These are phyloP conservation scores for Skeletonema potamos DNA, from an alignment of 108 stramenopile genomes.

Conservation along the genomic window DNA sequence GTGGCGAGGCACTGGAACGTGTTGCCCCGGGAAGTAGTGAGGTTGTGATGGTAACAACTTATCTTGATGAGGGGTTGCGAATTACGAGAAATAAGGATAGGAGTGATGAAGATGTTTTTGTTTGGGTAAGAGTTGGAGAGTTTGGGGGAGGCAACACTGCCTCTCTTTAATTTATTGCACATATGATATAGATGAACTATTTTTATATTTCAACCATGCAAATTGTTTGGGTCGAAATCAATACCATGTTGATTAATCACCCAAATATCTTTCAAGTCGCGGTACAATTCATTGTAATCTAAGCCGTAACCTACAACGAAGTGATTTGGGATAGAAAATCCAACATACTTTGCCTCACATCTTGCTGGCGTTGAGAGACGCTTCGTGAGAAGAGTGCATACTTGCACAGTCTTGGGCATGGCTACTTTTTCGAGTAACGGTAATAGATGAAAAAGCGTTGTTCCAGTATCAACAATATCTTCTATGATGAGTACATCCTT, in stretches of 20 bases:
- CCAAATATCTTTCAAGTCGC: constrained; percentile 64
- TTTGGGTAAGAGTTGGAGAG: constrained; percentile 65
- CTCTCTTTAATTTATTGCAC: constrained; percentile 21
- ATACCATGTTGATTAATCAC: constrained; percentile 58
- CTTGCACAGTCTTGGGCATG: constrained; percentile 38
- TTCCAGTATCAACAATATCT: constrained; percentile 78
- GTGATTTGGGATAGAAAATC: constrained; percentile 66
- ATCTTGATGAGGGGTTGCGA: constrained; percentile 74
- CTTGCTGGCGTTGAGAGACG: constrained; percentile 19
- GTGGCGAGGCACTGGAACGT: constrained; percentile 73
- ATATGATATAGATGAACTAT: neutral
- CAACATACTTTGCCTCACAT: constrained; percentile 51
- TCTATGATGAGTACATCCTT: constrained; percentile 62
- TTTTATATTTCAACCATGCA: neutral
- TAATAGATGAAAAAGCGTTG: constrained; percentile 45
- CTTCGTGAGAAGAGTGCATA: constrained; percentile 52
- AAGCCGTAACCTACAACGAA: constrained; percentile 71
- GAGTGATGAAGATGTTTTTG: constrained; percentile 54
- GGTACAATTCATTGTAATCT: constrained; percentile 70
- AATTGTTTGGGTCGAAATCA: constrained; percentile 30
- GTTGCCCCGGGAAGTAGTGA: constrained; percentile 67
- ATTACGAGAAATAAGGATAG: constrained; percentile 68
- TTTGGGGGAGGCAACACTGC: constrained; percentile 53
- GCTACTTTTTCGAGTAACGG: neutral
- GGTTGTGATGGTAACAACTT: constrained; percentile 73